Base-by-base conservation (phyloP, 2,329 filamentous ascomycete genomes). In the Alternaria sp. region DNA sequence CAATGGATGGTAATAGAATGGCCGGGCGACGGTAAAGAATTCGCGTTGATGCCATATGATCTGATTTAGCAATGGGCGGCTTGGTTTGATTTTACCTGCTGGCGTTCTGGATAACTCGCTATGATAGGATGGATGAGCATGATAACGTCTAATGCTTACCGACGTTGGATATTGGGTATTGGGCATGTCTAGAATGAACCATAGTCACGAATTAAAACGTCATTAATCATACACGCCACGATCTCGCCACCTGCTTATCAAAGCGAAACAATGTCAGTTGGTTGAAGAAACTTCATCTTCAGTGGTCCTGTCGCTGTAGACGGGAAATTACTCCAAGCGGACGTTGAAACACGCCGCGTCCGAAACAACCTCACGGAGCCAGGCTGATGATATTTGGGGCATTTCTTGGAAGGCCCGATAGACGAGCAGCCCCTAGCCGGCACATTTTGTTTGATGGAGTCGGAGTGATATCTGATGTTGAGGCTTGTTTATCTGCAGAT, bases 1-100 rank as follows among this genome's bases (percentile, higher is more conserved):
- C 24, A 59, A 62, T 32, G 63, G 55, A 42, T 65, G 63, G n/a
- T 48, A 57, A 48, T 64, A 57, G 32, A 55, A 51, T 28, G 26
- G 32, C 32, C 56, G 34, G n/a, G 28, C 39, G 12, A 11, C 11
- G 28, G 28, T 30, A 11, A 12, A 30, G 28, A 30, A 11, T 39
- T 22, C 20, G 24, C n/a, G n/a, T 30, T 59, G 30, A 56, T 54
- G 41, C 5, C 20, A 39, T 20, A 16, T 38, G 56, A 12, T 34
- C 30, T 38, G 39, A 12, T 28, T 44, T 44, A 36, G 39, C 24
- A 49, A 28, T 46, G 52, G 24, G 30, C 20, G 18, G 32, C 7
- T 52, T 24, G n/a, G 34, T 36, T 28, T 49, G 20, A 6, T 24
- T 12, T 8, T 14, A 16, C 26, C 42, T 44, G 18, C 39, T 36